Evolutionary conservation across 257 asterid genomes (phyloP).

Genomic region (Echium plantagineum): DNA sequence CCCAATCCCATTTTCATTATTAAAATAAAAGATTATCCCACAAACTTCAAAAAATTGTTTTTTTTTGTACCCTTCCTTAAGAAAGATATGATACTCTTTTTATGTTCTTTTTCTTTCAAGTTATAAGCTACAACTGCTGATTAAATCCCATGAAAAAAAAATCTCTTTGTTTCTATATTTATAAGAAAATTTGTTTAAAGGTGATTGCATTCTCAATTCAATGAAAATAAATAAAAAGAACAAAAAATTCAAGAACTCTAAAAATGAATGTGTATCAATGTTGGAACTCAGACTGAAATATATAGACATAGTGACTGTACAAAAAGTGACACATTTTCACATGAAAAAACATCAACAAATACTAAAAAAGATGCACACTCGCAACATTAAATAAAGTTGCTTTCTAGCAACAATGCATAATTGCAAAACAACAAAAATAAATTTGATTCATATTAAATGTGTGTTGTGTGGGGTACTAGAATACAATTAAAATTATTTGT

Average conservation of each 20-base stretch:
- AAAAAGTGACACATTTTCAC: background rate
- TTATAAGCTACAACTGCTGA: background rate
- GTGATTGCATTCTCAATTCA: no score
- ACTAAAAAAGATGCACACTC: background rate
- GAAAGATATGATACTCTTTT: no score
- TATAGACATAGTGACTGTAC: background rate
- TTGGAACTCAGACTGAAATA: background rate
- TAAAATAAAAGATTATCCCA: slow-evolving; percentile 15
- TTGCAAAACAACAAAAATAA: slow-evolving; percentile 30
- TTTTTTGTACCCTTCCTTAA: slow-evolving; percentile 20
- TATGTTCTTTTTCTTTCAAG: slow-evolving; percentile 4
- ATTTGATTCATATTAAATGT: slow-evolving; percentile 17
- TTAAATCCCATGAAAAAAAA: slow-evolving; percentile 19
- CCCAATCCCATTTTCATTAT: slow-evolving; percentile 9
- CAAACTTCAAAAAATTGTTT: slow-evolving; percentile 9
- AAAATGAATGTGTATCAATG: background rate
- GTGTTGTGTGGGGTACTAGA: background rate
- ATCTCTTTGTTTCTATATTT: background rate
- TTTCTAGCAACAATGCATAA: slow-evolving; percentile 8
- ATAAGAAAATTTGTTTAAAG: no score
- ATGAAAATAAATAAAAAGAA: no score
- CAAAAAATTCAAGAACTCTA: no score
- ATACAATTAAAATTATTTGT: no score
- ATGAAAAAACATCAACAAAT: background rate
- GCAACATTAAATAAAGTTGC: slow-evolving; percentile 9